phyloP scores from a whole-genome alignment of 1,139 yeast species.

The Yamadazyma aaseri region DNA sequence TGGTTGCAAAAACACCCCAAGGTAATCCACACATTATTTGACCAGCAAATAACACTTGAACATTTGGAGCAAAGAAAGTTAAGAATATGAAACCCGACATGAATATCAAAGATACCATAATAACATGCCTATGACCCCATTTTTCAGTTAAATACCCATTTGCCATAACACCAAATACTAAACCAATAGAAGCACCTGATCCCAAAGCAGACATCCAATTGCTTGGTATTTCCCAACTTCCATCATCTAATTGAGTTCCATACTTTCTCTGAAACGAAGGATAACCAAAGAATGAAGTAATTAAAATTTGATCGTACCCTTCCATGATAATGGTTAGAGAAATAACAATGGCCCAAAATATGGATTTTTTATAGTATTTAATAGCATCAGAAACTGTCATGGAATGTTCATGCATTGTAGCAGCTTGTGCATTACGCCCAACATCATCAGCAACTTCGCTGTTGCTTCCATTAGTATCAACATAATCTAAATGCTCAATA shows the following conservation, averaged over 20 bases:
- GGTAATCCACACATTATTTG: constrained; percentile 45
- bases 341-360: constrained; percentile 43
- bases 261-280: constrained; percentile 38
- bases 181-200: constrained; percentile 34
- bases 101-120: constrained; percentile 27
- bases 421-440: constrained; percentile 15
- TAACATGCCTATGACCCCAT: constrained; percentile 38
- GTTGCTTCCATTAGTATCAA: background rate
- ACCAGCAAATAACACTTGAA: constrained; percentile 36
- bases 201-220: constrained; percentile 44
- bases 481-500: constrained; percentile 4
- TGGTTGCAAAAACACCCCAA: constrained; percentile 47
- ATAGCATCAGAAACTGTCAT: constrained; percentile 18
- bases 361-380: constrained; percentile 29
- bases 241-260: constrained; percentile 31
- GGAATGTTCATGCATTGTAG: constrained; percentile 18
- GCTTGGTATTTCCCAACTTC: constrained; percentile 36
- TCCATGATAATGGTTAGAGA: constrained; percentile 45
- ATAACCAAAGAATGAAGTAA: constrained; percentile 40
- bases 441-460: background rate
- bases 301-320: constrained; percentile 44
- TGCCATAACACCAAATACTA: constrained; percentile 35
- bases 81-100: constrained; percentile 37
- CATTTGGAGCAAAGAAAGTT: constrained; percentile 39
- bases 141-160: constrained; percentile 38